Conservation (phyloP, 495 filamentous ascomycete species). For the Aspergillus steynii region DNA sequence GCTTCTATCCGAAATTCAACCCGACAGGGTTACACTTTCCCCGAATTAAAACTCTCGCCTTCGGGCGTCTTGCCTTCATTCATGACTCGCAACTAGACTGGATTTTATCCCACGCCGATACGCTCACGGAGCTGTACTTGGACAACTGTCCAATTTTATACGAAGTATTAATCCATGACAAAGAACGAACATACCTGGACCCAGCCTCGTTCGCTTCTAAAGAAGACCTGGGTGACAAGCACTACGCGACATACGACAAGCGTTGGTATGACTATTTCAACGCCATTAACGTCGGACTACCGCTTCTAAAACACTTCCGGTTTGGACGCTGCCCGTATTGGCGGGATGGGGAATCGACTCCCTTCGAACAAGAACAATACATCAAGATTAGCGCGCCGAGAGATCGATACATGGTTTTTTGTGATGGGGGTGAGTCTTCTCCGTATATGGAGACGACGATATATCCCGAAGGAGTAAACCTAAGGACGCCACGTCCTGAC, state of each 20-base stretch:
- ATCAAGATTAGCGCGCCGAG: slow-evolving; percentile 10
- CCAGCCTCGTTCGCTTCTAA: background rate
- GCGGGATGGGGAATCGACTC: slow-evolving; percentile 6
- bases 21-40: slow-evolving; percentile 24
- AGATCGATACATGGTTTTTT: slow-evolving; percentile 16
- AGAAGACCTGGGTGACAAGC: background rate
- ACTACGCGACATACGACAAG: slow-evolving; percentile 11
- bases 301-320: slow-evolving; percentile 19
- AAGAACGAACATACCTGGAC: background rate
- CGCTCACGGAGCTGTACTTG: slow-evolving; percentile 25
- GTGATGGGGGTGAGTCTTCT: slow-evolving; percentile 6
- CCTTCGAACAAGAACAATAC: slow-evolving; percentile 18
- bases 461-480: background rate
- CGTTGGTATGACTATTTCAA: slow-evolving; percentile 30
- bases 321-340: slow-evolving; percentile 11
- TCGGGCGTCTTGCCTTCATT: slow-evolving; percentile 27
- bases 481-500: background rate
- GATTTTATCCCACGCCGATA: slow-evolving; percentile 25
- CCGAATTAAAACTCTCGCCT: slow-evolving; percentile 21
- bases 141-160: slow-evolving; percentile 25
- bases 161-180: slow-evolving; percentile 7
- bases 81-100: slow-evolving; percentile 30
- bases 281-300: slow-evolving; percentile 15
- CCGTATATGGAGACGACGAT: background rate
- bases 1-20: slow-evolving; percentile 24